Evolutionary conservation across 2,329 filamentous ascomycete species (phyloP).

Genomic region (Periconia digitata): DNA sequence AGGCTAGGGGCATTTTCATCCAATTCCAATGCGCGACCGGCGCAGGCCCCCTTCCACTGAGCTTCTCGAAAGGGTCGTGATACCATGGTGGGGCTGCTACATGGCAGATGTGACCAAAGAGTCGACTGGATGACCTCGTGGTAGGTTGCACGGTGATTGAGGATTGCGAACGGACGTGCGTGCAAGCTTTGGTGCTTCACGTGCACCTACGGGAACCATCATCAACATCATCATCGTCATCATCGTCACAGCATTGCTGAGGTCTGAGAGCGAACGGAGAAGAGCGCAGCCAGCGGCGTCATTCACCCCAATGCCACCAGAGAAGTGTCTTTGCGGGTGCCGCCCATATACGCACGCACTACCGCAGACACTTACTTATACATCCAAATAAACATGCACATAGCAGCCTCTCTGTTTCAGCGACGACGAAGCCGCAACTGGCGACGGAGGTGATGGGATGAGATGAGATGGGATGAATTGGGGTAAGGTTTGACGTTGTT

Average conservation of each 20-base stretch:
- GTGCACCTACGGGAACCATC: background rate
- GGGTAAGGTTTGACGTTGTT: no score
- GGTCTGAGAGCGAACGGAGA: background rate
- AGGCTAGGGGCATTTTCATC: no score
- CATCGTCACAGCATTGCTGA: background rate
- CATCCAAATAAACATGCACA: no score
- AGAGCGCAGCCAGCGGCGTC: background rate
- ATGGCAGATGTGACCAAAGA: no score
- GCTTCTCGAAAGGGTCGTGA: slow-evolving; percentile 33
- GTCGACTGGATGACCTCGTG: background rate
- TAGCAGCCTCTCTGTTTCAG: no score
- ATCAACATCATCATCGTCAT: background rate
- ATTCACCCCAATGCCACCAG: no score
- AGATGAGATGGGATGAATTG: no score
- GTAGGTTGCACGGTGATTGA: background rate
- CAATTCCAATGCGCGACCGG: slow-evolving; percentile 22
- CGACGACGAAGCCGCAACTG: no score
- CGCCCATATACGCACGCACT: background rate
- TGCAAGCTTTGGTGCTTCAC: background rate
- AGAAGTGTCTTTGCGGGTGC: background rate
- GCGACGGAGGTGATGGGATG: no score
- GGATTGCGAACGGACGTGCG: no score
- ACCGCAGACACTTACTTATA: no score
- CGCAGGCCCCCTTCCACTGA: slow-evolving; percentile 34
- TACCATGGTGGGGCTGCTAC: background rate